Conservation (phyloP, 1,284 basidiomycete genomes). For the Cystobasidium sp. region DNA sequence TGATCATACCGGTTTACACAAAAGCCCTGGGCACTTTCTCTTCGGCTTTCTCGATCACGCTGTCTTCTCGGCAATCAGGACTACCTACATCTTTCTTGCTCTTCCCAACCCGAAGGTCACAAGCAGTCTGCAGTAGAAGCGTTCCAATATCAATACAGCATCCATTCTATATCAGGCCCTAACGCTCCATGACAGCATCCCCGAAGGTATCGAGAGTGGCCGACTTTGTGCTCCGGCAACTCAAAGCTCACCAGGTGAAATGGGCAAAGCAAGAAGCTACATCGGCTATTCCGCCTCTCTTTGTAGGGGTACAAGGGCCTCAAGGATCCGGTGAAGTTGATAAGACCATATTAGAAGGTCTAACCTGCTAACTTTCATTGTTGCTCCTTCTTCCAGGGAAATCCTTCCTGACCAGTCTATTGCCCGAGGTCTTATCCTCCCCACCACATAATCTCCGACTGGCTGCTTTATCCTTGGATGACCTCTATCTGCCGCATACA, state of each 20-base stretch:
- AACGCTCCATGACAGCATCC: neutral
- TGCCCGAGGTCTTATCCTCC: constrained; percentile 63
- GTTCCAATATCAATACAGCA: neutral
- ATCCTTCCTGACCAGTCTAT: constrained; percentile 68
- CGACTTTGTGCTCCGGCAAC: constrained; percentile 49
- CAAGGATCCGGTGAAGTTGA: constrained; percentile 61
- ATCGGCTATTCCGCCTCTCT: constrained; percentile 51
- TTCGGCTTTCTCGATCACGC: constrained; percentile 14
- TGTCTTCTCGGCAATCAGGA: neutral
- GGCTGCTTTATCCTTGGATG: constrained; percentile 78
- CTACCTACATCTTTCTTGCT: neutral
- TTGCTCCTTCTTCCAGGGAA: constrained; percentile 62
- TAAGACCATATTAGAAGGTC: neutral
- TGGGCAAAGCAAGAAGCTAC: constrained; percentile 2
- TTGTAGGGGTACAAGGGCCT: constrained; percentile 80
- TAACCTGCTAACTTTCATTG: neutral
- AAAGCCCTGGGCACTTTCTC: neutral
- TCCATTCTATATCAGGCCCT: neutral
- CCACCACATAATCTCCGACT: constrained; percentile 65
- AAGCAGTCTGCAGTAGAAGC: neutral
- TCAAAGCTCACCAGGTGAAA: constrained; percentile 42
- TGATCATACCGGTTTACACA: too few relatives aligned
- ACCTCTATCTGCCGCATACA: constrained; percentile 77
- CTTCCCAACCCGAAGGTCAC: neutral
- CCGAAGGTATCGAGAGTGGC: constrained; percentile 42